Base-by-base conservation (phyloP, 176 grass and related monocot species). In the Zoysia japonica region DNA sequence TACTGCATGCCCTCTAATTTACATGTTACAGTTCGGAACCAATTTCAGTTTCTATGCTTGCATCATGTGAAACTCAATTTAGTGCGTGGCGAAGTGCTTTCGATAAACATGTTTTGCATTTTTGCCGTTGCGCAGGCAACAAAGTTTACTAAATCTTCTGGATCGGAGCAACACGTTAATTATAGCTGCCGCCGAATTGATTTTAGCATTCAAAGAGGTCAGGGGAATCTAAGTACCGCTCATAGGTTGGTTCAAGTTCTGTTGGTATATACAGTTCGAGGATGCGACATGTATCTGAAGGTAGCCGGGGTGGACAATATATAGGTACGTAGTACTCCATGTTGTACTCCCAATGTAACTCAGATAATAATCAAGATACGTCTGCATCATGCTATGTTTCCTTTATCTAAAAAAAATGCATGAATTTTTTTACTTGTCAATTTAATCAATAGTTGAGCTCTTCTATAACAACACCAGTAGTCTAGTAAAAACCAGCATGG, bases 31-130 rank as follows among this genome's bases (percentile, higher is more conserved):
- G 76, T 78, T 67, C 47, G 62, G 38, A 20, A 43, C 37, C 14
- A 50, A 65, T 41, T 77, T 41, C 5, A 51, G 19, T 17, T 77
- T 40, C 12, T 63, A 14, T 65, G 75, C 36, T 52, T 12, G 62
- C 48, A 66, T 54, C 77, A 68, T 79, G 70, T 46, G 70, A 82
- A 82, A 66, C n/a, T 74, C 48, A 38, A 67, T 17, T 66, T 64
- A 9, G 48, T 46, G 39, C 48, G 9, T 45, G 4, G 2, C 19
- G 49, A 0, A 8, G 2, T 46, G 15, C n/a, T 7, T 14, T 41
- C 9, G 20, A 40, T 61, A 66, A 74, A 74, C 61, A 74, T 75
- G 80, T 55, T 74, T 46, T 67, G 0, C 11, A 11, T 36, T 75
- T 36, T 36, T 36, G 20, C 17, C 16, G 5, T 51, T 45, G 12